Conservation (phyloP, 805 yeast species). For the Ogataea trehalophila region DNA sequence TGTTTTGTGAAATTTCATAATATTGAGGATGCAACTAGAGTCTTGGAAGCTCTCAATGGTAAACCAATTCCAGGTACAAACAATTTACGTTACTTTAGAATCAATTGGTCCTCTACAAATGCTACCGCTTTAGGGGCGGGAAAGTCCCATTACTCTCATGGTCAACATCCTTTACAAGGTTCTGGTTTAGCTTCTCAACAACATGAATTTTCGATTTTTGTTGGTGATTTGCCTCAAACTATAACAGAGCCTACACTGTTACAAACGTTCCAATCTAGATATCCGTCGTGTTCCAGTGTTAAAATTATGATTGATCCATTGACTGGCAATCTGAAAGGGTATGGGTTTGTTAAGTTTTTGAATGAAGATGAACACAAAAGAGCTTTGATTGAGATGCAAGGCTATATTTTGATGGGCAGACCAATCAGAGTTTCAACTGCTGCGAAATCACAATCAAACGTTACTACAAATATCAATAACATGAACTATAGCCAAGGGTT, state of each 20-base stretch:
- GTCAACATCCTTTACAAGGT: slow-evolving; percentile 1
- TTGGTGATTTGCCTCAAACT: slow-evolving; percentile 77
- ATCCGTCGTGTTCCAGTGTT: slow-evolving; percentile 69
- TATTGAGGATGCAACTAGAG: slow-evolving; percentile 56
- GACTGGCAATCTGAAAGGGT: slow-evolving; percentile 73
- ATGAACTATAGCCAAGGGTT: slow-evolving; percentile 1
- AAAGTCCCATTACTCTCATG: no score
- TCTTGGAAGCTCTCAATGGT: slow-evolving; percentile 61
- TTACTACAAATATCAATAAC: background rate
- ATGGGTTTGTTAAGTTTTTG: slow-evolving; percentile 81
- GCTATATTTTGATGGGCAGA: slow-evolving; percentile 62
- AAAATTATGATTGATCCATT: slow-evolving; percentile 72
- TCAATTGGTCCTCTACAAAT: slow-evolving; percentile 70
- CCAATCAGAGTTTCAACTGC: slow-evolving; percentile 77
- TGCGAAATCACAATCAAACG: slow-evolving; percentile 29
- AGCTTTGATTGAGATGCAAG: slow-evolving; percentile 80
- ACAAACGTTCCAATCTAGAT: slow-evolving; percentile 62
- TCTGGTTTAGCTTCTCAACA: slow-evolving; percentile 1
- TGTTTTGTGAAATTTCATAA: slow-evolving; percentile 75
- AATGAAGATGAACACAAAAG: slow-evolving; percentile 62
- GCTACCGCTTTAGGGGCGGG: slow-evolving; percentile 14
- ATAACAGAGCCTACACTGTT: slow-evolving; percentile 62
- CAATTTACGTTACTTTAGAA: slow-evolving; percentile 48
- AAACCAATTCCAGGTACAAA: slow-evolving; percentile 62
- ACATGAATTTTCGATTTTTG: slow-evolving; percentile 65